Evolutionary conservation across 177 flowering plant species (phyloP), one percentile per base, ranked within the genome.

Genomic region (Vitis hybrid): DNA sequence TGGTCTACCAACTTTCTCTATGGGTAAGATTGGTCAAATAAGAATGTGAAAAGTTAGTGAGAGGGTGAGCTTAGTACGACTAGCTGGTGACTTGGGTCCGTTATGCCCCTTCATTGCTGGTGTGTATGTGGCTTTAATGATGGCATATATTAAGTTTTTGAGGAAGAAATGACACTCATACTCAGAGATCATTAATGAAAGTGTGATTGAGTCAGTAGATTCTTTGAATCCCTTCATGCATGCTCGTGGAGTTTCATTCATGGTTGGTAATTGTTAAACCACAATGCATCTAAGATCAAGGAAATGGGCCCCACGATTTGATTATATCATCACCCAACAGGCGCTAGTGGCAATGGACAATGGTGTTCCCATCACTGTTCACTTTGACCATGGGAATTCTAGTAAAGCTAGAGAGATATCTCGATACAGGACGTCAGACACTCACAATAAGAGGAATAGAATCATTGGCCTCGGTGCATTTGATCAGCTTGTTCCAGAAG

Each of bases 41-140:
- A 76, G 96, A 29, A 93, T 95, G 99, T 95, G 99, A 98, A 90
- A 90, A 73, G 99, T 95, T 48, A 98, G 98, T 80, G 94, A 95
- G 76, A 82, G 76, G 3, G 99, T 95, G 15, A 75, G 98, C 52
- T 73, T 90, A 34, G 63, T 79, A 59, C 79, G 99, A 7, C 93
- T 92, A 18, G 78, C 79, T n/a, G 99, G 92, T 74, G 99, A 95
- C 73, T 75, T 95, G 51, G 97, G 98, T 31, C 98, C 97, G 12
- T 72, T 93, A 39, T 75, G 85, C 67, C 94, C 99, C 53, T 92
- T 95, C 80, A 95, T 98, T 53, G 99, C 98, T 34, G 98, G 98
- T 61, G 97, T 93, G 73, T 95, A 56, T 74, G 89, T 91, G 68
- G 99, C 99, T 52, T 60, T 89, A 61, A 95, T 95, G 99, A 95